Evolutionary conservation across 345 rosid genomes (phyloP).

Genomic region (Salix arbutifolia): DNA sequence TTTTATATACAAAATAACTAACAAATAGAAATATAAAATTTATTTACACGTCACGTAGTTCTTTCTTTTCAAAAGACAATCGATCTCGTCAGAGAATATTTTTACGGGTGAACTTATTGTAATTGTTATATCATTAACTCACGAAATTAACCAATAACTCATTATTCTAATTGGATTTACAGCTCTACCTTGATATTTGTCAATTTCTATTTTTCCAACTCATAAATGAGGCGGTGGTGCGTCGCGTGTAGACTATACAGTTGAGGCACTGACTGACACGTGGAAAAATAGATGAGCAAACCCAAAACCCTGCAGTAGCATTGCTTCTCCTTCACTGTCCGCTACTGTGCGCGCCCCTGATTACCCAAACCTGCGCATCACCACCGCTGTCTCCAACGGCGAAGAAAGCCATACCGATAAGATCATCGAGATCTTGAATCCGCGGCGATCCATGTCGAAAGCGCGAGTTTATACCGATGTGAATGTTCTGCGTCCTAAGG

Average conservation of each 20-base stretch:
- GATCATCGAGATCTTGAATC: constrained; percentile 33
- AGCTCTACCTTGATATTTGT: neutral
- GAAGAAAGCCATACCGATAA: constrained; percentile 14
- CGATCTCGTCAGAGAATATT: no score
- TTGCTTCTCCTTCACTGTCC: constrained; percentile 32
- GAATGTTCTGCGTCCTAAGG: constrained; percentile 83
- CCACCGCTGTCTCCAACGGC: constrained; percentile 4
- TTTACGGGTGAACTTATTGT: no score
- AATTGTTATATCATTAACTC: no score
- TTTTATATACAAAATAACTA: no score
- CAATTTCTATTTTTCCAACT: neutral
- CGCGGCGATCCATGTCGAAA: constrained; percentile 64
- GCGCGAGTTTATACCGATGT: constrained; percentile 81
- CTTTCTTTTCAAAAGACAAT: no score
- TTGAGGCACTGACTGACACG: neutral
- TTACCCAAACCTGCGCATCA: constrained; percentile 40
- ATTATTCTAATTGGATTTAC: no score
- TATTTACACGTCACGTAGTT: no score
- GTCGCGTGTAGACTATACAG: neutral
- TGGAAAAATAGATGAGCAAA: constrained; percentile 3
- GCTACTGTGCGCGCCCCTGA: constrained; percentile 39
- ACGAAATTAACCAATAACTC: no score
- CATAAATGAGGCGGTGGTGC: neutral
- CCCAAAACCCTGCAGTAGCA: neutral
- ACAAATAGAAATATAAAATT: no score